Evolutionary conservation across 306 rosid species (phyloP), one percentile per base, ranked within the genome.

Genomic region (Cucurbita moschata): DNA sequence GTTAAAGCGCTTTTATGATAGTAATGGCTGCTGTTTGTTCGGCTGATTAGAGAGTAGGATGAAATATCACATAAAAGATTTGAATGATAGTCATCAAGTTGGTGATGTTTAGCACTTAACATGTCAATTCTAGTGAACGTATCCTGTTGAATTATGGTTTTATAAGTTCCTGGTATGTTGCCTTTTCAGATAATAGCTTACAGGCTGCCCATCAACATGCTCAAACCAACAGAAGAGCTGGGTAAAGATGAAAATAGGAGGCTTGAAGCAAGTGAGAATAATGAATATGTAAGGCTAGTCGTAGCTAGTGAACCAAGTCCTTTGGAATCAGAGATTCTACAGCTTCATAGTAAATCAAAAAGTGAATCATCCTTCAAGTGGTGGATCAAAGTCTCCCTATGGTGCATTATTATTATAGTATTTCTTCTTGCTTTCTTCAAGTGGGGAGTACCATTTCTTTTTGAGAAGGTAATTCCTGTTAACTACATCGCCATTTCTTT

Each of bases 401-500:
- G 84, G 86, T 84, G 85, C 86, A 39, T 85, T 74, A 60, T 85
- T 79, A 65, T 73, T 68, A 66, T 82, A 57, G 16, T 79, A 81
- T 74, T 84, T 71, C 53, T 53, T 78, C 77, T 88, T 57, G 73
- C 78, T 81, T 75, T 81, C 63, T 67, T 85, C 79, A 89, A 92
- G 75, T 92, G 97, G 96, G 97, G 92, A 62, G 81, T 85, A 35
- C 97, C 97, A 1, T 89, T 89, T 83, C 79, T 88, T 83, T 89
- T 92, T 75, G 84, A 89, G 77, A 88, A 92, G 97, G 97, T 92
- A 79, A 37, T 79, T 68, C 19, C 63, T 10, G 30, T 57, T 18
- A 21, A 62, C 44, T 26, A 7, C 77, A 12, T 39, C 40, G 8
- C 26, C 40, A 54, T 71, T 60, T 42, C 11, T 73, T 49, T 58